Evolutionary conservation across 768 basidiomycete genomes (phyloP).

Genomic region (Boletales sp.): DNA sequence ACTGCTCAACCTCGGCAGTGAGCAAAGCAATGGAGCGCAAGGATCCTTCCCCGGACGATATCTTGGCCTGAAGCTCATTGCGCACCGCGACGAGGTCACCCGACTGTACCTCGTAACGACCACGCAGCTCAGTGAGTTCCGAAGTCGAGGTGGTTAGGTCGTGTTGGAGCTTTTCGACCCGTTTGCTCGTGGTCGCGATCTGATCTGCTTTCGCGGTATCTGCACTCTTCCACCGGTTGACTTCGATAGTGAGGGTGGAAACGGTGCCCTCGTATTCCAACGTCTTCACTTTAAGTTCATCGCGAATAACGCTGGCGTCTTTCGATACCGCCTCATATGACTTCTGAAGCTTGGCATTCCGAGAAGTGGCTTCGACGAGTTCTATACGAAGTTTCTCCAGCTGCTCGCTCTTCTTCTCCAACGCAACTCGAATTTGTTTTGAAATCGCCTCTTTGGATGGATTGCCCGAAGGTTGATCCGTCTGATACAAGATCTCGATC

Average conservation of each 20-base stretch:
- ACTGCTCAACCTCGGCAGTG: background rate
- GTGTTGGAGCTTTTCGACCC: background rate
- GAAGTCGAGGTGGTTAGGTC: background rate
- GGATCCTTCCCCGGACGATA: background rate
- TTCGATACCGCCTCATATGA: background rate
- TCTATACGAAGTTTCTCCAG: conserved; percentile 1
- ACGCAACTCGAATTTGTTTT: background rate
- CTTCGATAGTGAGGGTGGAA: background rate
- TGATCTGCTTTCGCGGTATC: background rate
- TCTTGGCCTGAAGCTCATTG: background rate
- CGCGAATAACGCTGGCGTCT: background rate
- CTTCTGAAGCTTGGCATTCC: conserved; percentile 2
- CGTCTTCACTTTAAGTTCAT: conserved; percentile 3
- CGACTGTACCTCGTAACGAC: conserved; percentile 4
- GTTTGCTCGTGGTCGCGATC: background rate
- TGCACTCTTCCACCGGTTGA: background rate
- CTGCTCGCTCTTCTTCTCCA: background rate
- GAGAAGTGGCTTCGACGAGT: background rate
- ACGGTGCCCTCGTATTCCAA: background rate
- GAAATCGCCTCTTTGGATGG: background rate
- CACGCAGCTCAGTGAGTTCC: background rate
- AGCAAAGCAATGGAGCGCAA: background rate
- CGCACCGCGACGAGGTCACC: background rate
- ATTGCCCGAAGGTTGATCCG: background rate
- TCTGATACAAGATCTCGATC: background rate